Conservation (phyloP, 1,284 basidiomycete genomes). For the Trichosporon coremiiforme region DNA sequence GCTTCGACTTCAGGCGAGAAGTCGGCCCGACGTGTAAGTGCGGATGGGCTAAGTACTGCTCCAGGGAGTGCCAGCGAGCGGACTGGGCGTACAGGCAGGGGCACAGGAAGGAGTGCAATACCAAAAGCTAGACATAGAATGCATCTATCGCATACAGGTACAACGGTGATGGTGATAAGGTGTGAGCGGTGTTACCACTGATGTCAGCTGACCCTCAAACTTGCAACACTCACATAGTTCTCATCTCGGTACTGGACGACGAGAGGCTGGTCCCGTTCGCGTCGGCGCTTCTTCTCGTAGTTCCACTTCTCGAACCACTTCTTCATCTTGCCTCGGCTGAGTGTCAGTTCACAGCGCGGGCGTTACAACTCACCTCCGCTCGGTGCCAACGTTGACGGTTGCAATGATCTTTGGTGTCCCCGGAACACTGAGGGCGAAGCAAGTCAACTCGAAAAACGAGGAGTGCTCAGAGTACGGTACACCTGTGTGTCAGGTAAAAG, state of each 20-base stretch:
- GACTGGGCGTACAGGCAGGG: constrained; percentile 46
- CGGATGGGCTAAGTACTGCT: constrained; percentile 54
- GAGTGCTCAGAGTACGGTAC: constrained; percentile 97
- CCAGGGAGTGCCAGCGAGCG: constrained; percentile 49
- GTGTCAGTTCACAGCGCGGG: constrained; percentile 27
- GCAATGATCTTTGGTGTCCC: constrained; percentile 77
- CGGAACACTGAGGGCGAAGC: constrained; percentile 86
- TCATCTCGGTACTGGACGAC: constrained; percentile 64
- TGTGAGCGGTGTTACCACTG: constrained; percentile 20
- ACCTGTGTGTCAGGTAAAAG: constrained; percentile 49
- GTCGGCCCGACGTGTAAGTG: constrained; percentile 40
- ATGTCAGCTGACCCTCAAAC: neutral
- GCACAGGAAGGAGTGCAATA: constrained; percentile 46
- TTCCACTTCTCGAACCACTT: constrained; percentile 81
- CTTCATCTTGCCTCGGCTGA: constrained; percentile 74
- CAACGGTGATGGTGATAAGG: neutral
- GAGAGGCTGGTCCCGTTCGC: constrained; percentile 57
- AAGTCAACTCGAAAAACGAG: constrained; percentile 89
- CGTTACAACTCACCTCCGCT: constrained; percentile 58
- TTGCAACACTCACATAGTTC: constrained; percentile 46
- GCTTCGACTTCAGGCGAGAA: constrained; percentile 41
- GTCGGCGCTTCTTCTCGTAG: constrained; percentile 69
- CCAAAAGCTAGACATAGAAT: constrained; percentile 18
- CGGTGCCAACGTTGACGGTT: constrained; percentile 89
- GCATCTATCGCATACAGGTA: constrained; percentile 3